phyloP scores from a whole-genome alignment of 2,329 filamentous ascomycete genomes.

The Herpomyces periplanetae region DNA sequence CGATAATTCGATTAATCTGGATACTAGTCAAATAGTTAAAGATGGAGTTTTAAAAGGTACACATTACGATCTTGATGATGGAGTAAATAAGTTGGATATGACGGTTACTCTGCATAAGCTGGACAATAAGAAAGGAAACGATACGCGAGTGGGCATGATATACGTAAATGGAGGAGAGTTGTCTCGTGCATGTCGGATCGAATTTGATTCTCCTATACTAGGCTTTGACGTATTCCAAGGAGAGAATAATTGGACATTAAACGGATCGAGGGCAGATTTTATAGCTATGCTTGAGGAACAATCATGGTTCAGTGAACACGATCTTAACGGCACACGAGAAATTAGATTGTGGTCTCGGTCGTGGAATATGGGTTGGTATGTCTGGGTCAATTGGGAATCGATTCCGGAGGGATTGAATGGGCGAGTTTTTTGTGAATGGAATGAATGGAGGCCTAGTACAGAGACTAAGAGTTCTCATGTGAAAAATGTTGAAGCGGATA shows the following conservation, averaged over 20 bases:
- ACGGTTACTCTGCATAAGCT: constrained; percentile 22
- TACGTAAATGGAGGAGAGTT: no score
- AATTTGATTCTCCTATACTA: constrained; percentile 25
- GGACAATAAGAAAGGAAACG: constrained; percentile 34
- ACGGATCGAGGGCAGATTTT: no score
- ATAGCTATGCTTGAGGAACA: constrained; percentile 18
- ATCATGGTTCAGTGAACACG: constrained; percentile 20
- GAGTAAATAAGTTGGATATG: constrained; percentile 19
- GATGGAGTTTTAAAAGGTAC: constrained; percentile 1
- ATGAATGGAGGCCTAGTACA: constrained; percentile 2
- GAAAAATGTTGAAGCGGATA: constrained; percentile 6
- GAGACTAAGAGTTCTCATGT: constrained; percentile 3
- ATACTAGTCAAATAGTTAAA: constrained; percentile 4
- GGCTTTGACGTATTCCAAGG: constrained; percentile 20
- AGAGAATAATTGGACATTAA: no score
- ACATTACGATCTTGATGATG: constrained; percentile 9
- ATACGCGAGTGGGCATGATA: no score
- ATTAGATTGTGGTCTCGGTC: constrained; percentile 46
- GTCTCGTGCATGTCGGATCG: constrained; percentile 33
- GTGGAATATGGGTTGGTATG: constrained; percentile 34
- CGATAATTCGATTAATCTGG: constrained; percentile 3
- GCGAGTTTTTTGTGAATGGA: constrained; percentile 2
- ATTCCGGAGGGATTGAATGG: constrained; percentile 4
- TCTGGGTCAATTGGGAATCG: constrained; percentile 32
- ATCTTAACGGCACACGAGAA: constrained; percentile 20